phyloP scores from a whole-genome alignment of 2,329 filamentous ascomycete species.

The Colletotrichum brevisporum region DNA sequence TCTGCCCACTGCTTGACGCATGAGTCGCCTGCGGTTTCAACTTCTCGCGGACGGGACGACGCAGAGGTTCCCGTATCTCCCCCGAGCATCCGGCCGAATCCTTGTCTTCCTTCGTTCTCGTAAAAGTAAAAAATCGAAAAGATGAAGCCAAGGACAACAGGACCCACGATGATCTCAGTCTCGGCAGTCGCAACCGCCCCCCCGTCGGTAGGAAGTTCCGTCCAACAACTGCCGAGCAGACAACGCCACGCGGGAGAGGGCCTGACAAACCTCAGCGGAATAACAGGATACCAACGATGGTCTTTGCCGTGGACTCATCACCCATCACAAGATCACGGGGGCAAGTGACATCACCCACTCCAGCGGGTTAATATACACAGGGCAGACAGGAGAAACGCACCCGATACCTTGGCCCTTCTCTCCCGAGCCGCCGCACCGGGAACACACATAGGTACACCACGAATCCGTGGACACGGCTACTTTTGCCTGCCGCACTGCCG shows the following conservation, averaged over 20 bases:
- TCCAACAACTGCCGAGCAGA: too few relatives aligned
- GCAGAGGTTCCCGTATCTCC: neutral
- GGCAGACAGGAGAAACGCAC: neutral
- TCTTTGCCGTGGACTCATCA: too few relatives aligned
- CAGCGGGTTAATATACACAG: neutral
- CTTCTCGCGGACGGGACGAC: neutral
- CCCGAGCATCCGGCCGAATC: too few relatives aligned
- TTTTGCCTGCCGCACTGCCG: neutral
- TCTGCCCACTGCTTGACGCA: neutral
- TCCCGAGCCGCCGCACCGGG: neutral
- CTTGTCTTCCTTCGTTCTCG: neutral
- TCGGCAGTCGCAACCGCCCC: too few relatives aligned
- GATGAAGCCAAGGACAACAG: too few relatives aligned
- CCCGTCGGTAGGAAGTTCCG: too few relatives aligned
- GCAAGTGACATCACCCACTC: too few relatives aligned
- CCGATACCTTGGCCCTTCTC: neutral
- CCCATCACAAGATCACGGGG: too few relatives aligned
- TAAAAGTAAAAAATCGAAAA: neutral
- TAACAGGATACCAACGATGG: too few relatives aligned
- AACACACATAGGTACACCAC: neutral
- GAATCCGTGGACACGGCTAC: neutral
- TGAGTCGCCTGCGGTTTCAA: neutral
- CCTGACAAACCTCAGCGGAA: too few relatives aligned
- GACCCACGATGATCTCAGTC: too few relatives aligned
- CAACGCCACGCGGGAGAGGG: too few relatives aligned